Conservation (phyloP, 257 asterid genomes). For the Capsicum chinense region DNA sequence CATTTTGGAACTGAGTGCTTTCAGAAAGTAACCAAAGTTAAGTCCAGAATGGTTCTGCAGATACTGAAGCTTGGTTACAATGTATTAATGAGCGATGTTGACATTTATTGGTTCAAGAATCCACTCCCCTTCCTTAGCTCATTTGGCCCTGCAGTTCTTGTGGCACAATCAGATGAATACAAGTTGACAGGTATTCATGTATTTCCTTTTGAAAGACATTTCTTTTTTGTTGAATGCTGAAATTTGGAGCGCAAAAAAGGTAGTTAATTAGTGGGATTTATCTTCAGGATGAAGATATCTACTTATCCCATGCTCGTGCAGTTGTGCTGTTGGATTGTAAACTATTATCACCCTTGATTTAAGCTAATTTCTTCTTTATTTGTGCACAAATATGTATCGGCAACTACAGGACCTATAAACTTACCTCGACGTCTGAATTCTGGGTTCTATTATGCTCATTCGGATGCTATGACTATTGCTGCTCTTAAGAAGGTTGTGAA, state of each 20-base stretch:
- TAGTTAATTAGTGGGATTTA: conserved; percentile 3
- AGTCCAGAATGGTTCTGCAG: conserved; percentile 85
- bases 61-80: conserved; percentile 75
- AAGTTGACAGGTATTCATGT: conserved; percentile 57
- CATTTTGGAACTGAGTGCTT: conserved; percentile 96
- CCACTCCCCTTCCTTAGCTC: conserved; percentile 74
- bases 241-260: neutral
- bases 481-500: conserved; percentile 82
- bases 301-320: conserved; percentile 12
- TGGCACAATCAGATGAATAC: conserved; percentile 91
- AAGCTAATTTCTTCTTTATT: neutral
- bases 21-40: conserved; percentile 88
- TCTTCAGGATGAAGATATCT: conserved; percentile 27
- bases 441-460: conserved; percentile 83
- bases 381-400: conserved; percentile 13
- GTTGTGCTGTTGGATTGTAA: neutral
- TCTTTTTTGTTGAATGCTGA: neutral
- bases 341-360: neutral
- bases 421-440: conserved; percentile 94
- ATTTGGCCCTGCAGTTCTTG: conserved; percentile 76
- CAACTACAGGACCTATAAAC: conserved; percentile 80
- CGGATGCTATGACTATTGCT: conserved; percentile 64
- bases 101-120: conserved; percentile 61
- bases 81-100: conserved; percentile 60
- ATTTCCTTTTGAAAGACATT: neutral